A percentile compares a stretch with the other conserved stretches of the same genome.
Conservation (phyloP, 257 asterid species). For the Solanum appendiculatum region DNA sequence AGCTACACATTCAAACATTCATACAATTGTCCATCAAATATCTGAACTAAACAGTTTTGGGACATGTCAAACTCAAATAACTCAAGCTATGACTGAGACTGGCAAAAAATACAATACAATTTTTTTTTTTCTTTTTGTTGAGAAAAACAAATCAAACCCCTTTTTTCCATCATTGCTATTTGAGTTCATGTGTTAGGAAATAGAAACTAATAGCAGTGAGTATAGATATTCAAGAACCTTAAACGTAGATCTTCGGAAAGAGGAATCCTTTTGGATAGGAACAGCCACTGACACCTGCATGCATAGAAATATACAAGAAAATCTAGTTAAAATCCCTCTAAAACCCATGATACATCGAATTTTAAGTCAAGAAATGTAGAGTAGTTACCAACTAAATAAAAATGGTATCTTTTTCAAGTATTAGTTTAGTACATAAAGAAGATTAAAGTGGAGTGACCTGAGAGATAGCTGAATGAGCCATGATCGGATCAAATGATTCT, state of each 20-base stretch:
- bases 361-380: no score
- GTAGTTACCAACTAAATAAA: not conserved
- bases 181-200: not conserved
- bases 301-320: not conserved
- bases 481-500: conserved; percentile 25
- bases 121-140: not conserved
- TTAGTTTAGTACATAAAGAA: not conserved
- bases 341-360: not conserved
- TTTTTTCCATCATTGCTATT: not conserved
- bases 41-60: not conserved
- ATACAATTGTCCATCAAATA: not conserved
- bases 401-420: not conserved
- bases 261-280: conserved; percentile 29
- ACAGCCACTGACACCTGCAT: conserved; percentile 44
- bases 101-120: not conserved
- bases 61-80: not conserved
- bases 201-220: not conserved
- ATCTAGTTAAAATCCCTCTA: no score
- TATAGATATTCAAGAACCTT: conserved; percentile 28
- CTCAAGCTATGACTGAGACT: not conserved
- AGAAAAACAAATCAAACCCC: not conserved
- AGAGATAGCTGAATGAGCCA: conserved; percentile 45
- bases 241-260: conserved; percentile 27
- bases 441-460: conserved; percentile 17
- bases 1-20: no score